Base-by-base conservation (phyloP, 306 rosid species). In the Castanea sativa region DNA sequence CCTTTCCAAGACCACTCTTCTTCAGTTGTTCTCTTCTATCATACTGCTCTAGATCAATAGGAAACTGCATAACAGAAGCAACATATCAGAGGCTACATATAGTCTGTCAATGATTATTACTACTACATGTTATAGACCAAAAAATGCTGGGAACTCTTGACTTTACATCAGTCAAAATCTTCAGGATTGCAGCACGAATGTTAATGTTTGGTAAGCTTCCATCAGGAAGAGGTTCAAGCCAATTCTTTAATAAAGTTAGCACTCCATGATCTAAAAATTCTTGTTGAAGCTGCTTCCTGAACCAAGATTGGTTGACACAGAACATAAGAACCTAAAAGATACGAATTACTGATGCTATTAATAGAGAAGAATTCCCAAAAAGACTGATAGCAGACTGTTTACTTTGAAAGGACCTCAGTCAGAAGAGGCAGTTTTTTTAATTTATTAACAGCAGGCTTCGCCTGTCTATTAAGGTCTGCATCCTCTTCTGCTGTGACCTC, bases 141-240 rank as follows among this genome's bases (percentile, higher is more conserved):
- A 69, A 79, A 20, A 8, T 41, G 75, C 33, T 29, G 45, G 71
- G 43, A 71, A 76, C 73, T 81, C 73, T 21, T 21, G 45, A 12
- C 71, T 69, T 52, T 91, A 94, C 98, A 85, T 94, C 97, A 76
- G 89, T 91, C 87, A 94, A 86, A 85, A 94, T 94, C 80, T 72
- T 88, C 92, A 94, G 83, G 82, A 94, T 88, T 81, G 92, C 94
- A 0, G 91, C 89, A 79, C 97, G 92, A 55, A 92, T 94, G 80
- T 91, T 94, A 73, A 92, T 91, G 83, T 91, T 94, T 4, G 97
- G 97, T 82, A 94, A 87, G 86, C 97, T 94, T 87, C 97, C 98
- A 82, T 94, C 97, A 21, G 98, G 94, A 64, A 92, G 98, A 9
- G 97, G 98, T 87, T 94, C 98, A 56, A 92, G 97, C 98, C 98